Evolutionary conservation across 306 rosid species (phyloP).

Genomic region (Lablab purpureus): DNA sequence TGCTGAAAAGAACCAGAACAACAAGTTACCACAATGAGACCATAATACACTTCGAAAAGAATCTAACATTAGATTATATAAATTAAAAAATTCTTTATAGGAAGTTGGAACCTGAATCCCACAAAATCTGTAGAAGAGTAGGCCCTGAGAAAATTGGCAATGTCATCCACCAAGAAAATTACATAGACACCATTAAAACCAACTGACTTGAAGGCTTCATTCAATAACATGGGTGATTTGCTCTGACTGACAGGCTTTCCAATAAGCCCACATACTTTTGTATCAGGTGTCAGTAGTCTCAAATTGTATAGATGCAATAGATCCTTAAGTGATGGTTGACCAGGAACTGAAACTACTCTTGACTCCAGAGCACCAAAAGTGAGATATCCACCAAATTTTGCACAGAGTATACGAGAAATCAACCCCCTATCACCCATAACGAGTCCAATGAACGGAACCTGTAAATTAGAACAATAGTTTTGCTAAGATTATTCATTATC

Average conservation of each 20-base stretch:
- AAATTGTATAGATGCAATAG: constrained; percentile 76
- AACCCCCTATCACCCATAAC: constrained; percentile 95
- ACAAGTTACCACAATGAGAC: neutral
- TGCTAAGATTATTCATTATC: constrained; percentile 32
- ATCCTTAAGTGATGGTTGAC: constrained; percentile 90
- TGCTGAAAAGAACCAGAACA: constrained; percentile 28
- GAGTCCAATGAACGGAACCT: constrained; percentile 92
- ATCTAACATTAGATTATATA: constrained; percentile 29
- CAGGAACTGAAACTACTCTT: constrained; percentile 91
- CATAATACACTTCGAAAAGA: constrained; percentile 8
- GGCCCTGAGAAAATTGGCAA: constrained; percentile 71
- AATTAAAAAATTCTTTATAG: constrained; percentile 35
- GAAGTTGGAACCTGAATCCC: constrained; percentile 83
- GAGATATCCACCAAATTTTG: constrained; percentile 91
- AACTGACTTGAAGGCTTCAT: constrained; percentile 79
- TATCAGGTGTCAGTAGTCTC: constrained; percentile 69
- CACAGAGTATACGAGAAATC: constrained; percentile 80
- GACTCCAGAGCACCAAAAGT: constrained; percentile 85
- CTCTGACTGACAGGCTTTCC: constrained; percentile 96
- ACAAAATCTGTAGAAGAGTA: constrained; percentile 83
- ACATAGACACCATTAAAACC: constrained; percentile 80
- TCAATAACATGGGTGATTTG: constrained; percentile 77
- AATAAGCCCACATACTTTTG: constrained; percentile 85
- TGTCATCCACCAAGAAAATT: constrained; percentile 83
- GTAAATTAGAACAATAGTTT: constrained; percentile 48